Conservation (phyloP, 2,329 filamentous ascomycete species). For the Apiospora arundinis region DNA sequence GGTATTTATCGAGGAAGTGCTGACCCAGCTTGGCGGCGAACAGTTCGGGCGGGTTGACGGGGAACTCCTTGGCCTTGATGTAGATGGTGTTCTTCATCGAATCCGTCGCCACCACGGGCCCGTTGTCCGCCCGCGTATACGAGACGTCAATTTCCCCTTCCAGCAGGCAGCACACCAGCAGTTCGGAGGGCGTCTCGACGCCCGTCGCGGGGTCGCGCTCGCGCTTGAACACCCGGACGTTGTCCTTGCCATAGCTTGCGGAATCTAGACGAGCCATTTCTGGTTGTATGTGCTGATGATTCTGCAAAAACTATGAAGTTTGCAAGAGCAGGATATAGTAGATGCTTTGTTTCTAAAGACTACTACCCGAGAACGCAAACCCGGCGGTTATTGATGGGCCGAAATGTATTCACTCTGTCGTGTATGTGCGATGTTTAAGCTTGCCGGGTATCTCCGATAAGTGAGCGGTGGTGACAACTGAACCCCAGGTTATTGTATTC, state of each 20-base stretch:
- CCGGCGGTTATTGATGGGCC: background rate
- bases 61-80: slow-evolving; percentile 92
- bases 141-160: slow-evolving; percentile 91
- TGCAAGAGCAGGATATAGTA: background rate
- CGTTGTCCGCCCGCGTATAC: slow-evolving; percentile 94
- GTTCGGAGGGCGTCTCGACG: slow-evolving; percentile 86
- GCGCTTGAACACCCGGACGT: slow-evolving; percentile 97
- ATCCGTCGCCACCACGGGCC: slow-evolving; percentile 93
- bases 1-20: slow-evolving; percentile 89
- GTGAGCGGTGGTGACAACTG: background rate
- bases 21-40: slow-evolving; percentile 84
- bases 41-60: slow-evolving; percentile 90
- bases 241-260: slow-evolving; percentile 92
- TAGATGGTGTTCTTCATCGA: slow-evolving; percentile 98
- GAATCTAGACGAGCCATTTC: slow-evolving; percentile 63
- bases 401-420: background rate
- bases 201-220: slow-evolving; percentile 78
- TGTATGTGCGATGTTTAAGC: slow-evolving; percentile 13
- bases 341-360: background rate
- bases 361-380: background rate
- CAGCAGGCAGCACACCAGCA: slow-evolving; percentile 91
- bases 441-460: slow-evolving; percentile 4
- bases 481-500: background rate
- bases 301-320: background rate
- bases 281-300: slow-evolving; percentile 16